These are phyloP conservation scores for Dictyostelium firmibasis DNA, from an alignment of 78 protist genomes.

Conservation along the genomic window DNA sequence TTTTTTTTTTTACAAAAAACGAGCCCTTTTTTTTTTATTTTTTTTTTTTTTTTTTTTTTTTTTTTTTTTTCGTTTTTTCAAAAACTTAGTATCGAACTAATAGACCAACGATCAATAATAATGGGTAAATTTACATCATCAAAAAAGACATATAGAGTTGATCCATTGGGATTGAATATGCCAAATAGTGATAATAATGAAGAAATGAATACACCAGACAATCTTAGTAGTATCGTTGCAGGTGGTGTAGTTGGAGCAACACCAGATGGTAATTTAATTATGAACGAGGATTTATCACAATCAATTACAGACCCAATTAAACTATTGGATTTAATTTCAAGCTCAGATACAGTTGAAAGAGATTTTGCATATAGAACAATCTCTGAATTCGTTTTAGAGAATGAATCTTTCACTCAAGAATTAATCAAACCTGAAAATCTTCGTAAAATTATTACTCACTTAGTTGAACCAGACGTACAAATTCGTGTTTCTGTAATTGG, in stretches of 20 bases:
- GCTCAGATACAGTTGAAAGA: constrained; percentile 7
- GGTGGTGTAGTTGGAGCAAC: background rate
- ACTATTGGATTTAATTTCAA: constrained; percentile 15
- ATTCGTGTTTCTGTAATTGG: constrained; percentile 58
- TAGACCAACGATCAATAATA: too few species aligned
- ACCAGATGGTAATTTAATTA: background rate
- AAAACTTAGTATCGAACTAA: too few species aligned
- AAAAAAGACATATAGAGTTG: constrained; percentile 60
- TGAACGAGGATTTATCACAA: background rate
- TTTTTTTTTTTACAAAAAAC: background rate
- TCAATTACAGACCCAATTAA: constrained; percentile 9
- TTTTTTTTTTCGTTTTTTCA: background rate
- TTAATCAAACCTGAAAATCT: background rate
- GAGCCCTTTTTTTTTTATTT: background rate
- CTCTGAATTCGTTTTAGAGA: constrained; percentile 34
- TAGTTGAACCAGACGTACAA: constrained; percentile 37
- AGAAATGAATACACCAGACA: background rate
- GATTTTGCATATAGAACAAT: constrained; percentile 53
- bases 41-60: background rate
- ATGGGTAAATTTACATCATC: constrained; percentile 68
- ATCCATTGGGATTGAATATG: constrained; percentile 27
- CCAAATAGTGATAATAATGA: background rate
- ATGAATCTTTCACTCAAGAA: background rate
- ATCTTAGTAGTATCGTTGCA: background rate
- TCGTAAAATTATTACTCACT: background rate